Evolutionary conservation across 352 stramenopile genomes (phyloP), one percentile per base, ranked within the genome.

Genomic region (Phytopythium chamaehyphon): DNA sequence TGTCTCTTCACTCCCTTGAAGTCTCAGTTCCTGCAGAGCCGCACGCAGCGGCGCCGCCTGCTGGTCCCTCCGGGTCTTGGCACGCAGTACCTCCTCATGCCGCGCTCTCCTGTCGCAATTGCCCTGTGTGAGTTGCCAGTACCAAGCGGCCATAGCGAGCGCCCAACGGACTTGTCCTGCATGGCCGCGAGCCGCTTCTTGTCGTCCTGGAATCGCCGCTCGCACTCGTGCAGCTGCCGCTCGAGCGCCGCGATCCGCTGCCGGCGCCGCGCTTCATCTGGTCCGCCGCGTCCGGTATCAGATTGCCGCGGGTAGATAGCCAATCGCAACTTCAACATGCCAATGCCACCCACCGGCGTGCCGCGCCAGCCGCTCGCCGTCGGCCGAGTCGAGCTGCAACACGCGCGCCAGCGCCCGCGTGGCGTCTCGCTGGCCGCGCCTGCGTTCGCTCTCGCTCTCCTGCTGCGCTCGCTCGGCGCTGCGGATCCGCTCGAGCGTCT

Each of bases 381-480:
- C 71, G 1, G 48, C 50, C 14, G 63, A 66, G 26, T 83, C 71
- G n/a, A 83, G 51, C 19, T 82, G 71, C 62, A 73, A 69, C 47
- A 87, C 43, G 11, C 73, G 65, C 47, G 82, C 54, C 22, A 85
- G 44, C 44, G 69, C 75, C n/a, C 71, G 71, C 46, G 73, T 87
- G 38, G 48, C 57, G 3, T 77, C 57, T 16, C 60, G 54, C 51
- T 82, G 63, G 9, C 50, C 60, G n/a, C 42, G 44, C 14, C 55
- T 57, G 2, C 33, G 55, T 23, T 59, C 59, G 5, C 24, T 23
- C 52, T 70, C 69, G 42, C 56, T 38, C 9, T 40, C 48, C 24
- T 55, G 23, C 21, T 47, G 21, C 2, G 40, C 55, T 18, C 15
- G 22, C 14, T 51, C 26, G 2, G 66, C 47, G 1, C 26, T 52